These are phyloP conservation scores for Candida tammaniensis DNA, from an alignment of 805 yeast genomes.

Conservation along the genomic window DNA sequence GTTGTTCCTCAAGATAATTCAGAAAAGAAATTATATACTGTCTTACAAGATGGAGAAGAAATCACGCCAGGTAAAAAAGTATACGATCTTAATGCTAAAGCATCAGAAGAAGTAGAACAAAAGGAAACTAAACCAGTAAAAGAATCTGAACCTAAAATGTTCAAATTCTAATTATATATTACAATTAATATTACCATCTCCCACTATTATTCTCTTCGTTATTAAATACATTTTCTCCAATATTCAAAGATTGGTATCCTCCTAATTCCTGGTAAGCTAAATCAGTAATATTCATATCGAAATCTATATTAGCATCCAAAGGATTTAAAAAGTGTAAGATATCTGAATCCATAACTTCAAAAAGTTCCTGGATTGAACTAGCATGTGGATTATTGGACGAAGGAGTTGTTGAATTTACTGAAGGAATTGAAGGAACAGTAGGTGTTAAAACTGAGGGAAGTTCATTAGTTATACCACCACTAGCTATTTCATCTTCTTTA, in stretches of 20 bases:
- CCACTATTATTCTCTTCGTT: conserved; percentile 1
- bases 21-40: conserved; percentile 14
- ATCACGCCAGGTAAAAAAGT: conserved; percentile 12
- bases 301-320: conserved; percentile 21
- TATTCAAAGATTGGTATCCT: conserved; percentile 2
- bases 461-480: not conserved
- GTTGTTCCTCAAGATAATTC: conserved; percentile 6
- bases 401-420: not conserved
- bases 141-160: conserved; percentile 7
- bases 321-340: conserved; percentile 27
- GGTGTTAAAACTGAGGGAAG: conserved; percentile 1
- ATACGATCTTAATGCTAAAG: conserved; percentile 12
- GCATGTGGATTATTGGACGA: conserved; percentile 7
- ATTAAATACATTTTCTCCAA: conserved; percentile 1
- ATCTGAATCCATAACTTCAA: conserved; percentile 31
- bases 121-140: conserved; percentile 4
- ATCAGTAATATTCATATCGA: conserved; percentile 10
- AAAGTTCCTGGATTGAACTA: conserved; percentile 22
- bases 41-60: conserved; percentile 17
- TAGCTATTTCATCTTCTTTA: conserved; percentile 11
- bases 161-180: conserved; percentile 12
- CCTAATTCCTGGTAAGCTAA: conserved; percentile 3
- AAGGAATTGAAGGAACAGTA: not conserved
- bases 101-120: conserved; percentile 1
- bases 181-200: conserved; percentile 1